Evolutionary conservation across 306 rosid genomes (phyloP).

Genomic region (cucumber (Cucumis sativus)): DNA sequence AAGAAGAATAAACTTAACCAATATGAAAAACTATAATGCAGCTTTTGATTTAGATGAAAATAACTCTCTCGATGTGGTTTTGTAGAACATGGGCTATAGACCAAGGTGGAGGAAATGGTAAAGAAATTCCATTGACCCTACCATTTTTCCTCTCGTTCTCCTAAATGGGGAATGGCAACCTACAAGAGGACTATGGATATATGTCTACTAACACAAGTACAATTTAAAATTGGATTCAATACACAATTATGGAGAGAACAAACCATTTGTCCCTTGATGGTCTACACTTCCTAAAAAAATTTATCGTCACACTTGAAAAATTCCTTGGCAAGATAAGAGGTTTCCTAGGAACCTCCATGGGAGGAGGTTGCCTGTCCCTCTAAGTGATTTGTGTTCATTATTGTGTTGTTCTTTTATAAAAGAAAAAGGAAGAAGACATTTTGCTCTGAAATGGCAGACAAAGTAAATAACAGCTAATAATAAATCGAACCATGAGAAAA

Average conservation of each 20-base stretch:
- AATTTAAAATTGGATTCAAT: not conserved
- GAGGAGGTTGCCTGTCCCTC: not conserved
- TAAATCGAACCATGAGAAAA: constrained; percentile 80
- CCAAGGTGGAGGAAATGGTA: not conserved
- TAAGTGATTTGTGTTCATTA: not conserved
- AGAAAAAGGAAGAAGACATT: not conserved
- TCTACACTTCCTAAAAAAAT: not conserved
- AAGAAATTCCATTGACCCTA: not conserved
- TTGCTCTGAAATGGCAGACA: not conserved
- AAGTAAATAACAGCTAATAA: not conserved
- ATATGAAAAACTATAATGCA: not conserved
- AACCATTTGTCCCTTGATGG: not conserved
- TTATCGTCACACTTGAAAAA: not conserved
- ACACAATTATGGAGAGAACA: not conserved
- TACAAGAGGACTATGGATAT: not conserved
- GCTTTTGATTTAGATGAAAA: not conserved
- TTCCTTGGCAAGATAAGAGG: not conserved
- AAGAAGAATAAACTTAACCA: not conserved
- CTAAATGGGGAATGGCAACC: not conserved
- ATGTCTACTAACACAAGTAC: not conserved
- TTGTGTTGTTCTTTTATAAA: not conserved
- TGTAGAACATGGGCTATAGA: not conserved
- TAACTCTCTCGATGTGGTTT: not conserved
- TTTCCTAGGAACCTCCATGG: not conserved
- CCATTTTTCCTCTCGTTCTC: not conserved